phyloP scores from a whole-genome alignment of 2,329 filamentous ascomycete genomes.

The Trichoderma harzianum region DNA sequence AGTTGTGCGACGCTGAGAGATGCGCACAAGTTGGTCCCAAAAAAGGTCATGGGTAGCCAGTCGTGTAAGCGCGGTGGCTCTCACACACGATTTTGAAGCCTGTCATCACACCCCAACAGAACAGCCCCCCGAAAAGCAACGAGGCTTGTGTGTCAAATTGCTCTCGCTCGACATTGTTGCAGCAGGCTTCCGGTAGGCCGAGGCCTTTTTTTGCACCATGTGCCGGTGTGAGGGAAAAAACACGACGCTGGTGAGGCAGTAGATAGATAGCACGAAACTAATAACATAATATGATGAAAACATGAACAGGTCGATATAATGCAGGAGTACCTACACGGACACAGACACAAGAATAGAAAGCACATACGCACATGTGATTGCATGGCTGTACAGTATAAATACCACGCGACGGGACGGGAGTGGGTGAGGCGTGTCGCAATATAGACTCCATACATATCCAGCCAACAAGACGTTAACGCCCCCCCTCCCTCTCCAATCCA shows the following conservation, averaged over 20 bases:
- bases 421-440: conserved; percentile 1
- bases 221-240: background rate
- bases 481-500: background rate
- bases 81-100: background rate
- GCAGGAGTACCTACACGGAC: background rate
- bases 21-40: background rate
- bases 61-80: conserved; percentile 11
- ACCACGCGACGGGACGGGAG: background rate
- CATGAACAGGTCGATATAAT: background rate
- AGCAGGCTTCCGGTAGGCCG: background rate
- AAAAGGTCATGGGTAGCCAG: conserved; percentile 6
- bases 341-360: background rate
- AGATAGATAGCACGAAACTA: background rate
- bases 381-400: conserved; percentile 2
- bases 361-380: conserved; percentile 5
- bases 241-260: background rate
- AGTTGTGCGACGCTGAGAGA: background rate
- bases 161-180: background rate
- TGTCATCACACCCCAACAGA: conserved; percentile 1
- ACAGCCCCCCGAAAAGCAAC: background rate
- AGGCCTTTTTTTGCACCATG: background rate
- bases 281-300: background rate
- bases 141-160: conserved; percentile 5
- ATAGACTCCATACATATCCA: background rate
- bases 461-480: background rate